Evolutionary conservation across 2,329 filamentous ascomycete genomes (phyloP), one percentile per base, ranked within the genome.

Genomic region (Colletotrichum gloeosporioides): DNA sequence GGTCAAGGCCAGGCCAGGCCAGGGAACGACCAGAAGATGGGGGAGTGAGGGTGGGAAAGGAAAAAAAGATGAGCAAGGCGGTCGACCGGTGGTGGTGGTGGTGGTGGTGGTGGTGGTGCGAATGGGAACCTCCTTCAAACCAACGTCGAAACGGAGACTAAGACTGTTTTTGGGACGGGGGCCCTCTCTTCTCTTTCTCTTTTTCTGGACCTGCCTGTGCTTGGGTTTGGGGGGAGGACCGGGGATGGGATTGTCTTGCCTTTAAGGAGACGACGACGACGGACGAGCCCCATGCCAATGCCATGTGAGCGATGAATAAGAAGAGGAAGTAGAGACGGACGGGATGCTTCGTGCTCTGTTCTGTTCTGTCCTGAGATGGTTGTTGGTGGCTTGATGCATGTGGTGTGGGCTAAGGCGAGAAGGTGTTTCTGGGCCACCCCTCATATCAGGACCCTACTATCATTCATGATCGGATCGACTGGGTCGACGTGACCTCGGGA

Each of bases 121-220:
- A 75, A 72, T 76, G 66, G 73, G 66, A 69, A 77, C 57, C 77
- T 78, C 77, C 77, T 78, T 77, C 77, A 78, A 78, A 78, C 77
- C 73, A 74, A 73, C 69, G 59, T 77, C 75, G 75, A 77, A 77
- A 77, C 75, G 31, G 73, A 71, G 69, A 57, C 67, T 69, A 62
- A 69, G 32, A 69, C 44, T 69, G 2, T 31, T 69, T 64, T 69
- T 69, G 55, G 67, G 49, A 49, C 44, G 44, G 49, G 31, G 55
- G 65, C 44, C 44, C 31, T 68, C 44, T 44, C 61, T 69, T 29
- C 44, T 44, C 62, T 69, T 29, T 36, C n/a, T 57, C 22, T 57
- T 31, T 25, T 59, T 27, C 66, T 68, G n/a, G 44, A 25, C 29
- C 8, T 25, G 39, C 27, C 53, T 25, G n/a, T 55, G 9, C 65